Evolutionary conservation across 768 basidiomycete species (phyloP).

Genomic region (Chalciporus chontae): DNA sequence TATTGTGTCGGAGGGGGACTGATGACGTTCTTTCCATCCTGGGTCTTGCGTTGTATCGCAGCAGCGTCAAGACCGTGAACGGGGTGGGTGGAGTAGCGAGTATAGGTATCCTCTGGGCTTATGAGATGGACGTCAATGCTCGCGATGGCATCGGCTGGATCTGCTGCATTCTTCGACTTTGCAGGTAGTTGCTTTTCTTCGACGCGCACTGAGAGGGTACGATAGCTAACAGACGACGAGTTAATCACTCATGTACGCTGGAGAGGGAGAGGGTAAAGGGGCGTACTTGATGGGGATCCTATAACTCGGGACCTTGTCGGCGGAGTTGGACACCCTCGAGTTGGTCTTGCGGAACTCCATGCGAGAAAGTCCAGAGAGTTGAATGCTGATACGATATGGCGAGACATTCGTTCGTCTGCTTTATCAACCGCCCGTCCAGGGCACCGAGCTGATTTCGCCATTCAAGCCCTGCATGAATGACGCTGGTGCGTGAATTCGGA

Average conservation of each 20-base stretch:
- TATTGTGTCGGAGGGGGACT: slow-evolving; percentile 43
- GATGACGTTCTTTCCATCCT: slow-evolving; percentile 45
- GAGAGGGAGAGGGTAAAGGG: not conserved
- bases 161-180: slow-evolving; percentile 15
- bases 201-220: slow-evolving; percentile 43
- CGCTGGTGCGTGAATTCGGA: not conserved
- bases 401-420: not conserved
- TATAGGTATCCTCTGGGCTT: slow-evolving; percentile 39
- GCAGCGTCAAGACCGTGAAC: slow-evolving; percentile 41
- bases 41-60: slow-evolving; percentile 36
- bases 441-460: slow-evolving; percentile 19
- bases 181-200: slow-evolving; percentile 26
- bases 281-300: slow-evolving; percentile 29
- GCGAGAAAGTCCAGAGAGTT: not conserved
- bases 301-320: slow-evolving; percentile 17
- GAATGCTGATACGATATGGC: not conserved
- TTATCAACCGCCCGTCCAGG: slow-evolving; percentile 2
- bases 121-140: slow-evolving; percentile 49
- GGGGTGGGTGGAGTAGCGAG: slow-evolving; percentile 42
- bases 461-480: slow-evolving; percentile 5
- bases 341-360: slow-evolving; percentile 19
- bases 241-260: not conserved
- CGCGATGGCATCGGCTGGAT: slow-evolving; percentile 37
- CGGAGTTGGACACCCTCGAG: slow-evolving; percentile 15
- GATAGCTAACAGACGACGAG: slow-evolving; percentile 24